Base-by-base conservation (phyloP, 2,329 filamentous ascomycete species). In the Sclerotinia spermophila region DNA sequence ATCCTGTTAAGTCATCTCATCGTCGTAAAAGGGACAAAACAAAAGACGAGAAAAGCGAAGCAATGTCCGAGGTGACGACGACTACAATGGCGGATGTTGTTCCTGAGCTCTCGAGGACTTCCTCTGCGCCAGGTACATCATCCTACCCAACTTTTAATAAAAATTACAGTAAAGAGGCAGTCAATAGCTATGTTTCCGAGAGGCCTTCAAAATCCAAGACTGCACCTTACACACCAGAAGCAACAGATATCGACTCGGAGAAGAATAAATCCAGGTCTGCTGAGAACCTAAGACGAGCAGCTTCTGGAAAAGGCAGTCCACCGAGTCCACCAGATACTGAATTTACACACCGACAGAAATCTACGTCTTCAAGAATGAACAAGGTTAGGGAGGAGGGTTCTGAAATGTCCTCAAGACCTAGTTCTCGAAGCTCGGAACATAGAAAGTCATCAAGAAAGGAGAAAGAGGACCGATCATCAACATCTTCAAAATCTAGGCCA, bases 111-210 rank as follows among this genome's bases (percentile, higher is more conserved):
- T 71, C 78, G 66, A 72, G 79, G 59, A 79, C 77, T 15, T 73
- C 78, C n/a, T 79, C 77, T 68, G 75, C 78, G 17, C 75, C 77
- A 58, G 78, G 77, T 38, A 71, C 77, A 27, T 75, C 74, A 5
- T 79, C 78, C 21, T 97, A 97, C 79, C 93, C 94, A 2, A 86
- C 86, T 17, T 93, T 96, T 81, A 96, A 92, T 82, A 97, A 96
- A 82, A 92, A 92, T 19, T 93, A 97, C 80, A 96, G 93, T 84
- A 96, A 94, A 81, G 95, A 97, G 82, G 88, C 89, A 59, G 87
- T 97, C 68, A 85, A 88, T 74, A 90, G 88, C 78, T 67, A 75
- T 61, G 66, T 60, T 21, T 61, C 66, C 6, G 73, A 42, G 48
- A 53, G 67, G 17, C 73, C 76, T 30, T 61, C 73, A 40, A 73